Base-by-base conservation (phyloP, 2,329 filamentous ascomycete species). In the Colletotrichum sojae region DNA sequence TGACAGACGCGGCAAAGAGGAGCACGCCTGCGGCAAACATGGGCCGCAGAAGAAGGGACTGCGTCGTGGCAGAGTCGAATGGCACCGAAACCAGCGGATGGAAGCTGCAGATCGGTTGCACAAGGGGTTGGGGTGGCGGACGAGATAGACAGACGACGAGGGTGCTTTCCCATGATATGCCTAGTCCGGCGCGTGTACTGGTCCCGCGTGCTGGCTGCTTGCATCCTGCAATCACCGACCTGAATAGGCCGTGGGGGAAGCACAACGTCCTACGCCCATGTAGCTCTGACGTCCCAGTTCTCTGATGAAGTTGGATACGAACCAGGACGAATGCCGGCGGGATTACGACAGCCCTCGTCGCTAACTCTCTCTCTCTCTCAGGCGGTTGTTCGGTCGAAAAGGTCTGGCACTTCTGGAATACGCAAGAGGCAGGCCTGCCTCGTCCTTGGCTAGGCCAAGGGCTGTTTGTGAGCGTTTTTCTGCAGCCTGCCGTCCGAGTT, bases 171-270 rank as follows among this genome's bases (percentile, higher is more conserved):
- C 22, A 25, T 25, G 22, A 5, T 25, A 25, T 25, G 22, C 22
- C 22, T 25, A 4, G 22, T 25, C 22, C 22, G 2, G 27, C 15
- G 31, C 20, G 40, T 25, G 12, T 49, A 27, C 54, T 66, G 58
- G 20, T 31, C 27, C 27, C 45, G 55, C 49, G 25, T 52, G 39
- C 25, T 27, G 67, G 67, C 40, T 54, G 51, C 51, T 67, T 61
- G 67, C 62, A 61, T 69, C 13, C 56, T 52, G 51, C 62, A 55
- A 61, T 66, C 36, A 43, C 39, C 51, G 18, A 16, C 39, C 31
- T 31, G 22, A 39, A 46, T 22, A 18, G 40, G 15, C 16, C 22
- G 20, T 20, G 18, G 22, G 49, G 49, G 59, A 12, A 36, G 43
- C 58, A 52, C 18, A 52, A 20, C 39, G 4, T 61, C 6, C 12